phyloP scores from a whole-genome alignment of 2,329 filamentous ascomycete genomes.

The Tolypocladium inflatum region DNA sequence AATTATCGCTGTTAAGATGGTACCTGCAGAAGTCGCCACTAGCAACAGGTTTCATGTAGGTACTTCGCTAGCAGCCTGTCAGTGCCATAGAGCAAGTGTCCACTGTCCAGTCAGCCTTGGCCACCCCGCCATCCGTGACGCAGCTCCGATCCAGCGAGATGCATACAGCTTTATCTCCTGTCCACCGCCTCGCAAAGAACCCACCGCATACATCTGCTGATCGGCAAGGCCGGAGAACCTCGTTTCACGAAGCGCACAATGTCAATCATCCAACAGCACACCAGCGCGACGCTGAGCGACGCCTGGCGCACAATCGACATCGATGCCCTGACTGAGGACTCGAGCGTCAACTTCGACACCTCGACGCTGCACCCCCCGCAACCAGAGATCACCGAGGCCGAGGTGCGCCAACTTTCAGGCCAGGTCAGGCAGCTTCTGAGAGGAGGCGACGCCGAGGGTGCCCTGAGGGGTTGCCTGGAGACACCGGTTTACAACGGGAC shows the following conservation, averaged over 20 bases:
- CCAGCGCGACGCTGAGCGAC: slow-evolving; percentile 48
- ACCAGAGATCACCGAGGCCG: slow-evolving; percentile 63
- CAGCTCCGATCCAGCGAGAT: slow-evolving; percentile 11
- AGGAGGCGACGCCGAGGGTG: slow-evolving; percentile 80
- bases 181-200: not conserved
- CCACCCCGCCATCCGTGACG: slow-evolving; percentile 23
- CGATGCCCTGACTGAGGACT: slow-evolving; percentile 83
- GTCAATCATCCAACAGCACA: slow-evolving; percentile 61
- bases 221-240: not conserved
- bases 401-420: slow-evolving; percentile 66
- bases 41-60: too few relatives aligned
- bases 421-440: slow-evolving; percentile 84
- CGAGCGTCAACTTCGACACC: slow-evolving; percentile 82
- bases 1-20: too few relatives aligned
- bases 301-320: slow-evolving; percentile 88
- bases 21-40: too few relatives aligned
- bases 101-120: slow-evolving; percentile 4
- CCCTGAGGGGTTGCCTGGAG: slow-evolving; percentile 74
- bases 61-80: too few relatives aligned
- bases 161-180: slow-evolving; percentile 1
- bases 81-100: not conserved
- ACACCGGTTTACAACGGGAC: slow-evolving; percentile 65
- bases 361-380: slow-evolving; percentile 71
- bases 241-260: slow-evolving; percentile 24
- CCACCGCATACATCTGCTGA: not conserved